A percentile compares a stretch with the other conserved stretches of the same genome.
Conservation (phyloP, 2,329 filamentous ascomycete species). For the Exophiala sideris region DNA sequence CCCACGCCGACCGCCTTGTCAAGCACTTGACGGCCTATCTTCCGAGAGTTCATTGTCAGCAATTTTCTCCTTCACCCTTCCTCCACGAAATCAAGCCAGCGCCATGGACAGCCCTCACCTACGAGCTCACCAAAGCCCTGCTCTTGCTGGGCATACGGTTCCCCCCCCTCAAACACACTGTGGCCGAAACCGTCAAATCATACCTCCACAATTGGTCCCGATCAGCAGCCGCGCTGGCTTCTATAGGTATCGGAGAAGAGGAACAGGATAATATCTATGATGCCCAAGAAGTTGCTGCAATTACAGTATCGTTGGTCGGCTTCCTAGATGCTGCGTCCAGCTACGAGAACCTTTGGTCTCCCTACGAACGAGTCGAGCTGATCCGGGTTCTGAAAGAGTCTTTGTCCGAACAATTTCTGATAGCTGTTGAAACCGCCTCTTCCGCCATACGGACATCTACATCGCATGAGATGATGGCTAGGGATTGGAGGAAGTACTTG, state of each 20-base stretch:
- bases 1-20: constrained; percentile 75
- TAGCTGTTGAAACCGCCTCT: constrained; percentile 82
- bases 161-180: constrained; percentile 62
- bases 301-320: constrained; percentile 81
- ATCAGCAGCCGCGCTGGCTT: constrained; percentile 56
- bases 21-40: constrained; percentile 79
- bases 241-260: constrained; percentile 53
- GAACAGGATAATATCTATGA: constrained; percentile 53
- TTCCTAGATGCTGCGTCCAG: constrained; percentile 81
- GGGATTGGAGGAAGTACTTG: constrained; percentile 83
- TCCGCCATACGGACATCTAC: constrained; percentile 83
- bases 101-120: constrained; percentile 80
- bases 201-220: constrained; percentile 70
- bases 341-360: constrained; percentile 76
- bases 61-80: constrained; percentile 74
- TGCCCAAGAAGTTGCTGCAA: constrained; percentile 66
- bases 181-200: constrained; percentile 63
- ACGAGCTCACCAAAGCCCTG: constrained; percentile 73
- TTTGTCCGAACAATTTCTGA: constrained; percentile 78
- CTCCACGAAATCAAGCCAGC: constrained; percentile 80
- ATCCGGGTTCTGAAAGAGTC: constrained; percentile 69
- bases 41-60: constrained; percentile 75
- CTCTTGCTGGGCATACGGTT: constrained; percentile 76
- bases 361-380: constrained; percentile 68
- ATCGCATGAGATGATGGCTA: constrained; percentile 61